Percentiles rank a stretch among this genome's conserved stretches.
These are phyloP conservation scores for Aspergillus indologenus DNA, from an alignment of 495 filamentous ascomycete genomes.

Conservation along the genomic window DNA sequence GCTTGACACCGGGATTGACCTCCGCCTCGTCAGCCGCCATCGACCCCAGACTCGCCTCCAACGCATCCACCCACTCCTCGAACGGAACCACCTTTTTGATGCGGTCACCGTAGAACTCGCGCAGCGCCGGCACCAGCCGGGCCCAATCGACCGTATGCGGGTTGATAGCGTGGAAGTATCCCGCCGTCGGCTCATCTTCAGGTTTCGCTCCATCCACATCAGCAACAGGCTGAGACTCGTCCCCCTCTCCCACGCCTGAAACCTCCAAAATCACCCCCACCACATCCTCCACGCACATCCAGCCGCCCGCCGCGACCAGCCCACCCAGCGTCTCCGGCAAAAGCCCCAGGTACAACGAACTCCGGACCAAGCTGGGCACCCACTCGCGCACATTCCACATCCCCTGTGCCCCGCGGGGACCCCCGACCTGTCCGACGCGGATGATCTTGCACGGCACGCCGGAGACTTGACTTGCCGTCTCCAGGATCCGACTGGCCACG, in stretches of 20 bases:
- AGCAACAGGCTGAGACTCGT: no score
- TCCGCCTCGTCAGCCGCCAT: conserved; percentile 12
- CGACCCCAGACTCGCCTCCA: conserved; percentile 9
- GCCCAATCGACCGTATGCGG: conserved; percentile 11
- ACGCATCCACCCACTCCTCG: conserved; percentile 15
- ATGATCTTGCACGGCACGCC: conserved; percentile 40
- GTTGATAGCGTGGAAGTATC: conserved; percentile 23
- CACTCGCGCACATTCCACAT: conserved; percentile 38
- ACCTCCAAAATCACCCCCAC: conserved; percentile 15
- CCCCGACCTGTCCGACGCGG: conserved; percentile 57
- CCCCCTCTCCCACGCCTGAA: conserved; percentile 1
- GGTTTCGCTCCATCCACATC: no score
- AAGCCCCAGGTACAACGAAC: conserved; percentile 14
- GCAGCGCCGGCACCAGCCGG: conserved; percentile 8
- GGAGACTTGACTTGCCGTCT: conserved; percentile 31
- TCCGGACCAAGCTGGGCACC: conserved; percentile 28
- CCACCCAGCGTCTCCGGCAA: conserved; percentile 16
- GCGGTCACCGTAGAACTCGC: conserved; percentile 15
- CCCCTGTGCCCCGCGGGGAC: conserved; percentile 29
- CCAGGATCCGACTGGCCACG: conserved; percentile 47
- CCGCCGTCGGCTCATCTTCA: not conserved
- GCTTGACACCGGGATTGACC: conserved; percentile 23
- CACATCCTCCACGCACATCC: conserved; percentile 22
- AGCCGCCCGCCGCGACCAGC: conserved; percentile 6
- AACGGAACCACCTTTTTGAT: conserved; percentile 17